Evolutionary conservation across 164 flowering plant species (phyloP).

Genomic region (Akebia trifoliata): DNA sequence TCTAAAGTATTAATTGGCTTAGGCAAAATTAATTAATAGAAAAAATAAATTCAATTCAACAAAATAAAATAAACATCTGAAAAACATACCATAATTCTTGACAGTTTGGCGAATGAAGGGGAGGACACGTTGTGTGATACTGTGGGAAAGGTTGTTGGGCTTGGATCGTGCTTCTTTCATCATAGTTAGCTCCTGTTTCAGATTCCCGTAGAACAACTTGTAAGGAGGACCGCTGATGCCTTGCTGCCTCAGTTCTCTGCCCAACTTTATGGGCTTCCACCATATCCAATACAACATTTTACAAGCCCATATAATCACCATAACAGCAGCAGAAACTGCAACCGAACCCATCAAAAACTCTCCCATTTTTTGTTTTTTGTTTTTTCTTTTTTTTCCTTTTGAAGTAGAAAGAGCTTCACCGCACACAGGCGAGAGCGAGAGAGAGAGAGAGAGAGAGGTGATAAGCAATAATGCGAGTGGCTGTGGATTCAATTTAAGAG

Average conservation of each 20-base stretch:
- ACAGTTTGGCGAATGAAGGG: conserved; percentile 18
- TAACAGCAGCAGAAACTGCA: background rate
- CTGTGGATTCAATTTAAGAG: too few species aligned
- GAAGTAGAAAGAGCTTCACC: too few species aligned
- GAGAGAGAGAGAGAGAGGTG: too few species aligned
- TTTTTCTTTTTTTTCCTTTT: too few species aligned
- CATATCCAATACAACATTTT: conserved; percentile 31
- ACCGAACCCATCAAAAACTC: too few species aligned
- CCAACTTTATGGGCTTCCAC: conserved; percentile 32
- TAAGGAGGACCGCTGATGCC: conserved; percentile 31
- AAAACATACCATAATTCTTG: conserved; percentile 24
- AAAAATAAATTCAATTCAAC: too few species aligned
- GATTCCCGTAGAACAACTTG: conserved; percentile 27
- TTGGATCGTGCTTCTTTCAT: conserved; percentile 18
- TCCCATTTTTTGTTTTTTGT: too few species aligned
- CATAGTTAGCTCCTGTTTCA: conserved; percentile 16
- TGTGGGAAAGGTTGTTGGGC: conserved; percentile 27
- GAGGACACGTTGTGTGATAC: conserved; percentile 18
- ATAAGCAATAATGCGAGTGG: too few species aligned
- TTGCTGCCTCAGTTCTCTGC: conserved; percentile 29
- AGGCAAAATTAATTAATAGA: too few species aligned
- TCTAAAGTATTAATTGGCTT: too few species aligned
- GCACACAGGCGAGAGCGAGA: too few species aligned
- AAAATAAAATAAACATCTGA: background rate
- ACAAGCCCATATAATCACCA: conserved; percentile 20